A percentile compares a stretch with the other conserved stretches of the same genome.
Conservation (phyloP, 306 rosid genomes). For the Prunus padus region DNA sequence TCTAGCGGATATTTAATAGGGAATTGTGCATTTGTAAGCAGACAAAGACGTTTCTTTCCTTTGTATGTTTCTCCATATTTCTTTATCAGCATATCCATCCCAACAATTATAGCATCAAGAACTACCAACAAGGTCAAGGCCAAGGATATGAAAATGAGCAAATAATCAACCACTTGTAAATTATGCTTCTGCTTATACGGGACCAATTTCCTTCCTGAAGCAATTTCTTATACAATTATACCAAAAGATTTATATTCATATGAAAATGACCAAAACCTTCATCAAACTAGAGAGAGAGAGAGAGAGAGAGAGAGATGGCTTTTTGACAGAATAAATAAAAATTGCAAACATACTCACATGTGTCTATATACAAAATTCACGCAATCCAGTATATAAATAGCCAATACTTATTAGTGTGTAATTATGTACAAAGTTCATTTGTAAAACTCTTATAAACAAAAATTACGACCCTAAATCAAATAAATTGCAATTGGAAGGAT, state of each 20-base stretch:
- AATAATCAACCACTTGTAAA: slow-evolving; percentile 1
- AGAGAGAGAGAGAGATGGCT: neutral
- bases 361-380: neutral
- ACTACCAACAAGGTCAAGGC: slow-evolving; percentile 74
- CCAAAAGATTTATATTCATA: slow-evolving; percentile 4
- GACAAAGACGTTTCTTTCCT: slow-evolving; percentile 80
- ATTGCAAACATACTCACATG: neutral
- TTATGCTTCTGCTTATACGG: neutral
- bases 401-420: neutral
- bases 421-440: neutral
- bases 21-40: slow-evolving; percentile 71
- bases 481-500: neutral
- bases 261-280: neutral
- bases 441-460: neutral
- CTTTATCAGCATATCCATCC: slow-evolving; percentile 90
- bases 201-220: slow-evolving; percentile 22
- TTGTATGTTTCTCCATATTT: slow-evolving; percentile 65
- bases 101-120: slow-evolving; percentile 91
- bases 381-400: neutral
- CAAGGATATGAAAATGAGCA: slow-evolving; percentile 21
- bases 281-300: neutral
- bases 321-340: neutral
- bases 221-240: slow-evolving; percentile 1
- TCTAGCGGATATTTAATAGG: slow-evolving; percentile 70
- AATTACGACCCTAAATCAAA: neutral